Evolutionary conservation across 805 yeast genomes (phyloP), one percentile per base, ranked within the genome.

Genomic region (Saccharomycopsis fermentans): DNA sequence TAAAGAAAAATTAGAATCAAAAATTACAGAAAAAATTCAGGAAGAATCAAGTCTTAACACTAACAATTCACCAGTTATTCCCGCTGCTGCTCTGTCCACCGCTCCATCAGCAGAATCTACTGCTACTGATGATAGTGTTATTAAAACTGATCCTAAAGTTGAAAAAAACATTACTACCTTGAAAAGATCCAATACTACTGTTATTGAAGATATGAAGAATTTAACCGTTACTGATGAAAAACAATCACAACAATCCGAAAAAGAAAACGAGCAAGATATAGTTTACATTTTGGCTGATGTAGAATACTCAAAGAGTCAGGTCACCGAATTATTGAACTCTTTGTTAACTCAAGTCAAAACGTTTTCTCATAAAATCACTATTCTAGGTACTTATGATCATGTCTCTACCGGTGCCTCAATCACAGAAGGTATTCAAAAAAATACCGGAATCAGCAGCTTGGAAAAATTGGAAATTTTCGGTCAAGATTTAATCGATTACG

Each of bases 381-480:
- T 89, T 47, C 72, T 88, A 43, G 91, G 90, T 14, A 79, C 83
- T 1, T 86, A 86, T 67, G 77, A 78, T 48, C 77, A 81, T 65
- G 83, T 82, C 1, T 77, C 82, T 12, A 74, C 81, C 2, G 94
- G 94, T 1, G 75, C 81, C 19, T 73, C 76, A 4, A 82, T 86
- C 47, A 78, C 83, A 2, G 76, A 76, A 54, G 84, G 87, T 86
- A 66, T 85, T 17, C 77, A 77, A 61, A 74, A 73, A 54, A 75
- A 78, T 63, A 68, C 81, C 48, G 73, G 74, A 12, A 69, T 77
- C 52, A 56, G 65, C 3, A 73, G 79, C 61, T 69, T 82, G 34
- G 84, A 78, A 19, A 76, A 75, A 62, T 87, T 88, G 9, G 96
- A 89, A 70, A 65, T 65, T 12, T 80, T 86, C 67, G 96, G 96